Evolutionary conservation across 257 asterid genomes (phyloP).

Genomic region (Pogostemon cablin): DNA sequence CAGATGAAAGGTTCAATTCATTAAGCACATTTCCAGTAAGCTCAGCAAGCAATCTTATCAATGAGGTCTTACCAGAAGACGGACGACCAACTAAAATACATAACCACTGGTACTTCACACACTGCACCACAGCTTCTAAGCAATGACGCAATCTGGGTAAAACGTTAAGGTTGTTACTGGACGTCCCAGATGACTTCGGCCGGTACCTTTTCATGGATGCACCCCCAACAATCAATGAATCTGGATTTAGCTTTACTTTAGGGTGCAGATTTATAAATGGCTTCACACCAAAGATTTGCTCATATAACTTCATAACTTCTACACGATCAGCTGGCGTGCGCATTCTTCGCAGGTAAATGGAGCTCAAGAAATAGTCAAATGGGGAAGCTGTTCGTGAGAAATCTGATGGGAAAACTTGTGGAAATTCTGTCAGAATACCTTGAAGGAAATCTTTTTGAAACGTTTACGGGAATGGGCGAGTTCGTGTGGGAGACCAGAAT

Average conservation of each 20-base stretch:
- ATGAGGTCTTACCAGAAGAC: conserved; percentile 90
- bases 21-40: conserved; percentile 84
- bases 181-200: conserved; percentile 49
- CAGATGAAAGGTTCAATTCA: conserved; percentile 90
- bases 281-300: conserved; percentile 65
- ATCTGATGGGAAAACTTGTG: no score
- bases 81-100: conserved; percentile 94
- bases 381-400: no score
- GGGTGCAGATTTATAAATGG: conserved; percentile 66
- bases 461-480: no score
- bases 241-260: conserved; percentile 61
- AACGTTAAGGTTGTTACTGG: conserved; percentile 58
- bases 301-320: conserved; percentile 73
- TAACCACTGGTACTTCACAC: conserved; percentile 88
- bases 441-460: no score
- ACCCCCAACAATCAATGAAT: conserved; percentile 56
- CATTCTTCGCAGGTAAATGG: conserved; percentile 92
- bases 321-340: conserved; percentile 77
- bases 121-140: conserved; percentile 72
- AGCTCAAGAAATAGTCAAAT: conserved; percentile 71
- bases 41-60: conserved; percentile 75
- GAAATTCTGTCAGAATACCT: no score
- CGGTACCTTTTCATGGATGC: conserved; percentile 61
- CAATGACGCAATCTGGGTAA: conserved; percentile 68
- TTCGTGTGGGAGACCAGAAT: no score